These are phyloP conservation scores for Zhuliangozyma parablackwelliae DNA, from an alignment of 1,139 yeast species.

Conservation along the genomic window DNA sequence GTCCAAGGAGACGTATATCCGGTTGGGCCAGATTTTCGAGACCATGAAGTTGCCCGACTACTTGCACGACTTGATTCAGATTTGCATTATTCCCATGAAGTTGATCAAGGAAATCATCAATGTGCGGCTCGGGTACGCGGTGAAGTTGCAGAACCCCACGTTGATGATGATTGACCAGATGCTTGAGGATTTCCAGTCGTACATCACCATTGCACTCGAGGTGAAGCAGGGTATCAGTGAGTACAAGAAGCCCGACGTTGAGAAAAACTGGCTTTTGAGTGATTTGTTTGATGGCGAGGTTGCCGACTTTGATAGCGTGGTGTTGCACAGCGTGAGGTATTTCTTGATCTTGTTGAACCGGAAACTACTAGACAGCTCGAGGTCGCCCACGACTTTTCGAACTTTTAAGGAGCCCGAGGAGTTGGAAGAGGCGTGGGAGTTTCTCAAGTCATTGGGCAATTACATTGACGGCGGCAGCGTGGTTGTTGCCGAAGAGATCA, in stretches of 20 bases:
- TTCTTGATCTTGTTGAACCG: conserved; percentile 67
- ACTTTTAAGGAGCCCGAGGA: conserved; percentile 93
- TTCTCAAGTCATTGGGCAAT: conserved; percentile 67
- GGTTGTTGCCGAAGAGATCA: conserved; percentile 74
- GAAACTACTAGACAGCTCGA: conserved; percentile 75
- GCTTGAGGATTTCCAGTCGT: conserved; percentile 79
- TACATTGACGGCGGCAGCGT: conserved; percentile 82
- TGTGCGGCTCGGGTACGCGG: conserved; percentile 73
- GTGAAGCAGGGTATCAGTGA: conserved; percentile 66
- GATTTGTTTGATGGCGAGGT: conserved; percentile 58
- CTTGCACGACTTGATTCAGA: conserved; percentile 59
- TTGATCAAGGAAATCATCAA: conserved; percentile 77
- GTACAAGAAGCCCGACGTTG: conserved; percentile 58
- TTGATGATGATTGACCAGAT: conserved; percentile 96
- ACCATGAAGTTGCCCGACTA: conserved; percentile 74
- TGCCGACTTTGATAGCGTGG: conserved; percentile 61
- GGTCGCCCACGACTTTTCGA: conserved; percentile 59
- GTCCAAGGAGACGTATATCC: conserved; percentile 67
- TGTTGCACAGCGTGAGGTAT: conserved; percentile 71
- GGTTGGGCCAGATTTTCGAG: conserved; percentile 59
- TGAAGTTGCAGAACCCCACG: conserved; percentile 77
- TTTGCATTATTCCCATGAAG: conserved; percentile 74
- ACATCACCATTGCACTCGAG: conserved; percentile 71
- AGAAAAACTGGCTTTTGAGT: conserved; percentile 69
- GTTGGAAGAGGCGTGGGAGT: conserved; percentile 72